Conservation (phyloP, 1,284 basidiomycete genomes). For the Bondarzewia mesenterica region DNA sequence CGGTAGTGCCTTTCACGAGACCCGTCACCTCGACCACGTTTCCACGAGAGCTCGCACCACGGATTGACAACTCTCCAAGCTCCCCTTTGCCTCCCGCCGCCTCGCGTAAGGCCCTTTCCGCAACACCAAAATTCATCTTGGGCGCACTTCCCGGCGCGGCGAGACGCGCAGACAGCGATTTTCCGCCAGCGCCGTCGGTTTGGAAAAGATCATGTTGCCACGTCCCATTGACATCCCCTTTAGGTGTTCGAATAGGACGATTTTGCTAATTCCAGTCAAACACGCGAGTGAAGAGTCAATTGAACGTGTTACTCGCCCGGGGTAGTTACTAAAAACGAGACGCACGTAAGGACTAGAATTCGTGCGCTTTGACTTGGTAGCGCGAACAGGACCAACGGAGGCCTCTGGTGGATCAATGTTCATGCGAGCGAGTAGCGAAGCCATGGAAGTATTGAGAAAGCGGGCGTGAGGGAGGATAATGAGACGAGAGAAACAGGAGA, state of each 20-base stretch:
- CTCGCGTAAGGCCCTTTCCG: constrained; percentile 32
- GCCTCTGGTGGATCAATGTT: constrained; percentile 30
- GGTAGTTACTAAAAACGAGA: constrained; percentile 23
- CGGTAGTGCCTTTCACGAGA: constrained; percentile 69
- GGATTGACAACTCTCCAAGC: constrained; percentile 50
- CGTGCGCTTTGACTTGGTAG: constrained; percentile 42
- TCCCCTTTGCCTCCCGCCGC: constrained; percentile 19
- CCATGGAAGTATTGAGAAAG: constrained; percentile 30
- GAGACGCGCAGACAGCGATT: constrained; percentile 57
- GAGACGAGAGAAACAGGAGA: background rate
- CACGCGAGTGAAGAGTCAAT: constrained; percentile 5
- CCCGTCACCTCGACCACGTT: constrained; percentile 75
- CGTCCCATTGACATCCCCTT: constrained; percentile 54
- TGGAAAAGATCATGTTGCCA: constrained; percentile 74
- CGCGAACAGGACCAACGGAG: constrained; percentile 48
- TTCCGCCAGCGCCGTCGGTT: constrained; percentile 32
- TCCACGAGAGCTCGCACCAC: constrained; percentile 58
- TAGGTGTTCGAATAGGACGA: constrained; percentile 29
- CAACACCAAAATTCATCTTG: constrained; percentile 45
- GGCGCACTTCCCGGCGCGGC: constrained; percentile 32
- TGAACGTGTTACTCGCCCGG: constrained; percentile 12
- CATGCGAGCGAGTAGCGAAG: constrained; percentile 63
- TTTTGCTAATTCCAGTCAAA: constrained; percentile 26
- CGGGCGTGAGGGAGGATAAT: background rate
- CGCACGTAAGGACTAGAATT: constrained; percentile 59